These are phyloP conservation scores for Xerocomellus intermedius DNA, from an alignment of 768 basidiomycete species.

Conservation along the genomic window DNA sequence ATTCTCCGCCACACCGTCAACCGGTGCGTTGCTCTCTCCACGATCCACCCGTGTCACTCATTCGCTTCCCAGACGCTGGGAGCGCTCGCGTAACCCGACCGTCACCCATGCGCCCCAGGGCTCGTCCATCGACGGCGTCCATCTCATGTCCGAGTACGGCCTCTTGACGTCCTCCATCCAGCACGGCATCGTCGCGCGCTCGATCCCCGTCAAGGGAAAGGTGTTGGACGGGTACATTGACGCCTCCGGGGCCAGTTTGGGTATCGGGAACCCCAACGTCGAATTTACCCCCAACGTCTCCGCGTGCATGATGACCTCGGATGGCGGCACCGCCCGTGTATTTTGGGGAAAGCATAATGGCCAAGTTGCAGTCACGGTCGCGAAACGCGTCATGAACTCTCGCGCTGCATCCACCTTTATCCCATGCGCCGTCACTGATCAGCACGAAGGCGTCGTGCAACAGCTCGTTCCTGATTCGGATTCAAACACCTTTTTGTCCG, in stretches of 20 bases:
- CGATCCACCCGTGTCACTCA: neutral
- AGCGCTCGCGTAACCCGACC: constrained; percentile 55
- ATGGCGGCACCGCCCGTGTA: constrained; percentile 63
- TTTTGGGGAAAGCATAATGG: constrained; percentile 76
- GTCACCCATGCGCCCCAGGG: constrained; percentile 64
- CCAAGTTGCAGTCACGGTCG: constrained; percentile 60
- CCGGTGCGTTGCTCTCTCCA: constrained; percentile 40
- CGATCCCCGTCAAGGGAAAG: constrained; percentile 66
- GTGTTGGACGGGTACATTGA: constrained; percentile 70
- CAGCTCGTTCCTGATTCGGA: constrained; percentile 52
- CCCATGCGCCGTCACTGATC: constrained; percentile 52
- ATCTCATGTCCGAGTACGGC: constrained; percentile 54
- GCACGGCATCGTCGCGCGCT: constrained; percentile 73
- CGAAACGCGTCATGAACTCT: constrained; percentile 57
- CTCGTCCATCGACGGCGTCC: constrained; percentile 54
- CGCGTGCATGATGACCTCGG: constrained; percentile 54
- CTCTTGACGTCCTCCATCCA: constrained; percentile 62
- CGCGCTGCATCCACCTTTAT: constrained; percentile 45
- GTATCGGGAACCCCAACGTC: constrained; percentile 71
- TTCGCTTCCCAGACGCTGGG: constrained; percentile 59
- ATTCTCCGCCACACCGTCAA: constrained; percentile 52
- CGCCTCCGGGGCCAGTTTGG: constrained; percentile 55
- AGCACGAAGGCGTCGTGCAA: constrained; percentile 60
- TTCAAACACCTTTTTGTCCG: constrained; percentile 45
- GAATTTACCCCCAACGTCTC: constrained; percentile 72